phyloP scores from a whole-genome alignment of 495 filamentous ascomycete species.

The Wilcoxina mikolae region DNA sequence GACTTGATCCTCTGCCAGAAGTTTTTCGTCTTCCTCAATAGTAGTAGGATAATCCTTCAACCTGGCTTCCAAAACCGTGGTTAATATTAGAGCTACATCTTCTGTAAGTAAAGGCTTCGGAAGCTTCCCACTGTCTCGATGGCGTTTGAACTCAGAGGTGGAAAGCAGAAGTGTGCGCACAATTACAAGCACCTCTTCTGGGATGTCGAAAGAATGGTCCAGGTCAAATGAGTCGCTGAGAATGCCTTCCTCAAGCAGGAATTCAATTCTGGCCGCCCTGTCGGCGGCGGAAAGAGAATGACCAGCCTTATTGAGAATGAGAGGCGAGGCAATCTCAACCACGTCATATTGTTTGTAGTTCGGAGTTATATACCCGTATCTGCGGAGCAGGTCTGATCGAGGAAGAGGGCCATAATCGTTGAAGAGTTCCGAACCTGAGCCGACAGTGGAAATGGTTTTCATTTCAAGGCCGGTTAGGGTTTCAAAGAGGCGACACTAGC shows the following conservation, averaged over 20 bases:
- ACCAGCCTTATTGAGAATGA: slow-evolving; percentile 39
- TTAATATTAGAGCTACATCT: slow-evolving; percentile 31
- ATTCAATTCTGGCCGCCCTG: slow-evolving; percentile 32
- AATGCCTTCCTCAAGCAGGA: slow-evolving; percentile 18
- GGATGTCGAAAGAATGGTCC: slow-evolving; percentile 11
- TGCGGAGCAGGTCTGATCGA: slow-evolving; percentile 63
- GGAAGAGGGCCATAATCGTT: slow-evolving; percentile 85
- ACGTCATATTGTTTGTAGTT: slow-evolving; percentile 69
- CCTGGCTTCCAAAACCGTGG: slow-evolving; percentile 26
- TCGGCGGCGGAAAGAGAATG: slow-evolving; percentile 34
- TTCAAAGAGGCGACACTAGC: slow-evolving; percentile 26
- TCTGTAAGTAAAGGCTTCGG: slow-evolving; percentile 34
- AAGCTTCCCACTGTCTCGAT: slow-evolving; percentile 24
- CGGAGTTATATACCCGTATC: slow-evolving; percentile 77
- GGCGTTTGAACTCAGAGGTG: slow-evolving; percentile 31
- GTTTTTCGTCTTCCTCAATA: slow-evolving; percentile 44
- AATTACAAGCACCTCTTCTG: slow-evolving; percentile 23
- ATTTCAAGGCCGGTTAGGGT: slow-evolving; percentile 22
- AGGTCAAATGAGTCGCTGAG: slow-evolving; percentile 24
- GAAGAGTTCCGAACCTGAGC: slow-evolving; percentile 62
- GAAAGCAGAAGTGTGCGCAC: slow-evolving; percentile 31
- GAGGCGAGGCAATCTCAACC: slow-evolving; percentile 50
- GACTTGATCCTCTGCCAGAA: slow-evolving; percentile 33
- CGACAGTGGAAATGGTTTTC: slow-evolving; percentile 39
- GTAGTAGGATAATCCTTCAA: slow-evolving; percentile 47